A percentile compares a stretch with the other conserved stretches of the same genome.
These are phyloP conservation scores for Eucalyptus pauciflora DNA, from an alignment of 345 rosid genomes.

Conservation along the genomic window DNA sequence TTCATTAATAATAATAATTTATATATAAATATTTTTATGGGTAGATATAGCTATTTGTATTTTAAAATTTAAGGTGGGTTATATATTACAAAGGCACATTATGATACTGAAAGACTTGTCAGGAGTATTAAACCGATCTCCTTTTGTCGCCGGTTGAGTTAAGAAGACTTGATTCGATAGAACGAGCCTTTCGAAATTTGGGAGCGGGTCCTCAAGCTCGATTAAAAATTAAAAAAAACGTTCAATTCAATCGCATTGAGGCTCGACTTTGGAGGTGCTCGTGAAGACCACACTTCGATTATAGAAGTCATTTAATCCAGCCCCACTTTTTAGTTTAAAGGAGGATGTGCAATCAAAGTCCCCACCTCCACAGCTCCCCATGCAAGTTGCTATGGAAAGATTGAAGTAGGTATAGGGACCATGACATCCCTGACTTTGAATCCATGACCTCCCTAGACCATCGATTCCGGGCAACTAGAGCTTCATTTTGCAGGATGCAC, in stretches of 20 bases:
- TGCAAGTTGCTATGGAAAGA: neutral
- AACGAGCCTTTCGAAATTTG: neutral
- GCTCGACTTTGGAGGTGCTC: neutral
- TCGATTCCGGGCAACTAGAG: neutral
- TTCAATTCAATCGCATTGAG: neutral
- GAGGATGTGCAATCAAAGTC: neutral
- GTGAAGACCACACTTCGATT: neutral
- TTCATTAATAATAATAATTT: neutral
- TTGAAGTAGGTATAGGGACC: neutral
- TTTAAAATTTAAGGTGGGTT: too few species aligned
- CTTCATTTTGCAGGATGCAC: neutral
- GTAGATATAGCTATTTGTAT: neutral
- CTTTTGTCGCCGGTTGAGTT: neutral
- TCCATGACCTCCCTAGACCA: neutral
- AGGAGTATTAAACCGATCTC: neutral
- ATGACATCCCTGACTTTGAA: neutral
- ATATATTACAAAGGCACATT: fast-evolving
- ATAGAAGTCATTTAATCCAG: neutral
- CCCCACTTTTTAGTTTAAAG: neutral
- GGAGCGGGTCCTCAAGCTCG: neutral
- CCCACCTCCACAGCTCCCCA: neutral
- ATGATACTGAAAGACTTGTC: neutral
- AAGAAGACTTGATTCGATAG: neutral
- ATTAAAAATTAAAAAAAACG: neutral
- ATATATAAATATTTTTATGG: neutral